Percentiles rank a stretch among this genome's conserved stretches.
phyloP scores from a whole-genome alignment of 768 basidiomycete genomes.

The Mycena leptocephala region DNA sequence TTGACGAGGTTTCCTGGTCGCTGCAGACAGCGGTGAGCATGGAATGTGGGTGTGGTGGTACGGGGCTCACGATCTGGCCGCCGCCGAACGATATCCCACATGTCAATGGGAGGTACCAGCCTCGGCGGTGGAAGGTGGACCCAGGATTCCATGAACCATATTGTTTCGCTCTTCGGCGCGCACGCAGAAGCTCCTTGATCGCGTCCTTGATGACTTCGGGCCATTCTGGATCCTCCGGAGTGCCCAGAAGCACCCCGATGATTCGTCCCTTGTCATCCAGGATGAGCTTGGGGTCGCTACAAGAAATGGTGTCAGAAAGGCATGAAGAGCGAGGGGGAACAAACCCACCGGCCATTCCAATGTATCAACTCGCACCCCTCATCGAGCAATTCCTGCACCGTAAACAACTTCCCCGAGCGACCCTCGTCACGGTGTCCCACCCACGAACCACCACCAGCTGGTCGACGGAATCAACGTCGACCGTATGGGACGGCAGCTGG shows the following conservation, averaged over 20 bases:
- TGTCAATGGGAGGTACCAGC: background rate
- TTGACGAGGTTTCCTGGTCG: background rate
- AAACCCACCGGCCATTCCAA: background rate
- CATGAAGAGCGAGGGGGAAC: too few species aligned
- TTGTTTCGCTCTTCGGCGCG: background rate
- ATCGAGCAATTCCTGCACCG: background rate
- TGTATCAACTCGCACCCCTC: background rate
- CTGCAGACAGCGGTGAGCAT: background rate
- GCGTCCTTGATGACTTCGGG: background rate
- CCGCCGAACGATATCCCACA: background rate
- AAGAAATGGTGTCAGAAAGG: background rate
- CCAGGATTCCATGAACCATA: background rate
- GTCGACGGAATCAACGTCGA: too few species aligned
- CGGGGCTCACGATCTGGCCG: background rate
- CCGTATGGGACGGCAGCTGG: background rate
- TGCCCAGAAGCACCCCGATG: background rate
- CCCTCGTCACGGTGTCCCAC: background rate
- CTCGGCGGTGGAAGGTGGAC: background rate
- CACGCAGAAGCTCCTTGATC: background rate
- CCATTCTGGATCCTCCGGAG: background rate
- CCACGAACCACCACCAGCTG: background rate
- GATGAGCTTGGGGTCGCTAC: background rate
- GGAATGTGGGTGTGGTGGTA: background rate
- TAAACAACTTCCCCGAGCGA: background rate
- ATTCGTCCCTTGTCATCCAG: background rate